Percentiles rank a stretch among this genome's conserved stretches.
Conservation (phyloP, 352 stramenopile species). For the Phytophthora fragariae region DNA sequence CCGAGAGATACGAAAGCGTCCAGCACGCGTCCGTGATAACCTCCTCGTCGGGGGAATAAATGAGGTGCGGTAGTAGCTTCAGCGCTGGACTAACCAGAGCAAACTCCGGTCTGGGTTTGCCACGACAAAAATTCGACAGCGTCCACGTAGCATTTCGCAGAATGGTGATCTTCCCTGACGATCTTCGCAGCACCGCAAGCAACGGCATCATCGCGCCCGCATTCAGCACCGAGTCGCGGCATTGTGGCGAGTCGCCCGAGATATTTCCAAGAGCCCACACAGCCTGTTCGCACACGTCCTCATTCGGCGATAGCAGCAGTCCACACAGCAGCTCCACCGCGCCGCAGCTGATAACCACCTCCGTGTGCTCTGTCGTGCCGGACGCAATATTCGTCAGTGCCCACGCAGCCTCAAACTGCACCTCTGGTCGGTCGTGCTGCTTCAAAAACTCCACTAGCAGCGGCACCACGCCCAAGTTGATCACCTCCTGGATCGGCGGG, state of each 20-base stretch:
- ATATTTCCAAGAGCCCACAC: constrained; percentile 99
- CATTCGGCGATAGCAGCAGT: constrained; percentile 96
- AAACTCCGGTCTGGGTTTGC: constrained; percentile 95
- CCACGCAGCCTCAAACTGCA: constrained; percentile 99
- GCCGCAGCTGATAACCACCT: constrained; percentile 97
- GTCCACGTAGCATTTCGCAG: constrained; percentile 99
- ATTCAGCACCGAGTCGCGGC: constrained; percentile 96
- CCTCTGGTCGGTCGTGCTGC: constrained; percentile 91
- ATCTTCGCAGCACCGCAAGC: constrained; percentile 93
- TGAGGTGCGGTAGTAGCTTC: constrained; percentile 95
- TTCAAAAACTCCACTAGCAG: constrained; percentile 97
- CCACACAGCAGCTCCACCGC: constrained; percentile 98
- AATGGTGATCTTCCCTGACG: constrained; percentile 94
- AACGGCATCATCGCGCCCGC: constrained; percentile 95
- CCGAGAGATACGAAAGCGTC: constrained; percentile 98
- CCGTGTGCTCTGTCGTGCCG: constrained; percentile 98
- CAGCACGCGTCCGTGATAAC: constrained; percentile 99
- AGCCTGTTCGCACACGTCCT: constrained; percentile 97
- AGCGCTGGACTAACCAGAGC: constrained; percentile 94
- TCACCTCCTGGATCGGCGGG: constrained; percentile 98
- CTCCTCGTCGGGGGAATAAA: constrained; percentile 97
- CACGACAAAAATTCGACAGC: constrained; percentile 99
- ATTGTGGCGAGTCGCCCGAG: constrained; percentile 97
- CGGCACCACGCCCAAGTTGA: constrained; percentile 97
- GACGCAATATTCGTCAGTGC: constrained; percentile 99